Percentiles rank a stretch among this genome's conserved stretches.
Conservation (phyloP, 2,329 filamentous ascomycete species). For the Aspergillus sp. region DNA sequence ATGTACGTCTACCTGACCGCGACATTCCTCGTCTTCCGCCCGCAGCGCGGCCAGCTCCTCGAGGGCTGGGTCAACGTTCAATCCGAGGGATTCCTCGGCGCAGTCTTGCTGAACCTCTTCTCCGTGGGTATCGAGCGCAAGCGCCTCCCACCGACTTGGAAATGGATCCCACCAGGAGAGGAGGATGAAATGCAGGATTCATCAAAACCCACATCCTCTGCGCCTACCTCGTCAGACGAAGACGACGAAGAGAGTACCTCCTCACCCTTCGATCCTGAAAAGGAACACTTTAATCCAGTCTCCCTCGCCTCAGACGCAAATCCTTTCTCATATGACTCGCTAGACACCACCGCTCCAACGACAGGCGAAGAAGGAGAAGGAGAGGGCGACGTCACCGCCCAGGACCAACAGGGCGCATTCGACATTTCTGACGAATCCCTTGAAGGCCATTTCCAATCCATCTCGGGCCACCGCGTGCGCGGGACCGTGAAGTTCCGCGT, state of each 20-base stretch:
- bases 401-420: background rate
- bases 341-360: conserved; percentile 30
- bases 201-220: conserved; percentile 8
- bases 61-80: conserved; percentile 84
- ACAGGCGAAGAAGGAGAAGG: conserved; percentile 22
- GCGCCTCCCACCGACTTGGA: conserved; percentile 77
- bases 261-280: conserved; percentile 39
- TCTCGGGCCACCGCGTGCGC: conserved; percentile 68
- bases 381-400: conserved; percentile 53
- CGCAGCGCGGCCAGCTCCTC: conserved; percentile 72
- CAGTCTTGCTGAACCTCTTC: conserved; percentile 90
- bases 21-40: conserved; percentile 82
- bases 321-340: conserved; percentile 26
- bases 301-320: conserved; percentile 38
- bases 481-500: conserved; percentile 78
- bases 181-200: conserved; percentile 27
- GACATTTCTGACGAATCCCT: conserved; percentile 47
- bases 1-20: conserved; percentile 87
- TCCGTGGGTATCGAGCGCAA: conserved; percentile 82
- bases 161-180: conserved; percentile 69
- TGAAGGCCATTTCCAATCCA: conserved; percentile 78
- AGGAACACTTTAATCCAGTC: conserved; percentile 47
- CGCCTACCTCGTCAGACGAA: conserved; percentile 34
- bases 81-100: conserved; percentile 84
- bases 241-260: conserved; percentile 27